These are phyloP conservation scores for Clausena lansium DNA, from an alignment of 345 rosid species.

Conservation along the genomic window DNA sequence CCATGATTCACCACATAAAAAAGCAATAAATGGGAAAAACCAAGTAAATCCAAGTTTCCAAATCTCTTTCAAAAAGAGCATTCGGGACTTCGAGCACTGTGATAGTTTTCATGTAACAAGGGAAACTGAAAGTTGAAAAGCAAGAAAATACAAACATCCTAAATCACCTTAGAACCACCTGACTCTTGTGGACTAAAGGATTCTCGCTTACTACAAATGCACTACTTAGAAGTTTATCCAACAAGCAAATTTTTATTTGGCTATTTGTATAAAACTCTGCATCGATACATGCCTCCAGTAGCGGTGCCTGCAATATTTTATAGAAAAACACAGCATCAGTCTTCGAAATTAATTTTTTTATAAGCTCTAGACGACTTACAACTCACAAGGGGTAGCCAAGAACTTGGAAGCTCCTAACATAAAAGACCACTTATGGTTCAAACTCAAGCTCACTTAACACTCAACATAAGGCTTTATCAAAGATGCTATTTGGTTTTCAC, in stretches of 20 bases:
- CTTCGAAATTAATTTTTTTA: background rate
- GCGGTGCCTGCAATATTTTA: constrained; percentile 35
- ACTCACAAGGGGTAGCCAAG: background rate
- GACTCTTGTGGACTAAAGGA: constrained; percentile 41
- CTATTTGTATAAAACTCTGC: constrained; percentile 17
- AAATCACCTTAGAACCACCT: constrained; percentile 51
- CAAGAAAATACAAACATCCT: constrained; percentile 19
- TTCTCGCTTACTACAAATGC: constrained; percentile 33
- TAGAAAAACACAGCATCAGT: constrained; percentile 15
- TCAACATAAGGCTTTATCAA: background rate
- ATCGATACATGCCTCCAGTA: constrained; percentile 23
- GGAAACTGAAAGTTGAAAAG: background rate
- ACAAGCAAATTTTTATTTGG: constrained; percentile 20
- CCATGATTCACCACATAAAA: background rate
- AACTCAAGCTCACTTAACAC: background rate
- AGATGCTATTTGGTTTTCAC: background rate
- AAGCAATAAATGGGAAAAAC: background rate
- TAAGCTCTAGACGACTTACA: background rate
- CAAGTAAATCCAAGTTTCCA: background rate
- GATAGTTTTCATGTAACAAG: background rate
- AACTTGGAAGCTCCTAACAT: background rate
- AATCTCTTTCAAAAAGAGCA: constrained; percentile 14
- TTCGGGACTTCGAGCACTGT: background rate
- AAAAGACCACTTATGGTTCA: background rate
- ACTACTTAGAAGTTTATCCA: constrained; percentile 22